Base-by-base conservation (phyloP, 2,329 filamentous ascomycete species). In the Aspergillus thermomutatus region DNA sequence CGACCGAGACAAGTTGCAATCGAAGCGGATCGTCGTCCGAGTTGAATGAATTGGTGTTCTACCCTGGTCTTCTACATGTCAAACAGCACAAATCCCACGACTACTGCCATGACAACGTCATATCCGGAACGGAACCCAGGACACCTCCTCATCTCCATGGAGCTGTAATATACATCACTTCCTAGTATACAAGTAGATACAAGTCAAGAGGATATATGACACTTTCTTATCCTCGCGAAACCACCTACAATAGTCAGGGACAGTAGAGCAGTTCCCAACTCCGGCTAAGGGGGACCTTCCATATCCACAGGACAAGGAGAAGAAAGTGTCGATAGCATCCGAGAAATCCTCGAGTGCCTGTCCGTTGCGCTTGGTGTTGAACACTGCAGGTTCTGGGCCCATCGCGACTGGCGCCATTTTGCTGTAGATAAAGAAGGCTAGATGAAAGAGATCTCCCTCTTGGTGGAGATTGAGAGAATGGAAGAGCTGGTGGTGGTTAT, bases 291-390 rank as follows among this genome's bases (percentile, higher is more conserved):
- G 11, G 11, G 28, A 11, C 28, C 28, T 26, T 5, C 43, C n/a
- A 25, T 5, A 14, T 6, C 21, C 43, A 23, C 43, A 45, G n/a
- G 40, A 21, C 40, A 9, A n/a, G 21, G n/a, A 43, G 8, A 21
- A 21, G 40, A 21, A 4, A 4, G 21, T 37, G 19, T 6, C 21
- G 40, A 43, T 10, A 23, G 19, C 41, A 17, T 26, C 23, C 1
- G 11, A 84, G 11, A 80, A 78, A 2, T 80, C 79, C 67, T 86
- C 83, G 28, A 86, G 79, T 23, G 82, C 82, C 41, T 80, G 78
- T 48, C 83, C 83, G 69, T 85, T 80, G 54, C 77, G 79, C 65
- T 79, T 67, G 27, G 67, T 75, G 69, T 79, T 74, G 55, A 67
- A 65, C 50, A 60, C 57, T 51, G 69, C 64, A 41, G 54, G 23